Base-by-base conservation (phyloP, 2,329 filamentous ascomycete species). In the Fusarium newnesense region DNA sequence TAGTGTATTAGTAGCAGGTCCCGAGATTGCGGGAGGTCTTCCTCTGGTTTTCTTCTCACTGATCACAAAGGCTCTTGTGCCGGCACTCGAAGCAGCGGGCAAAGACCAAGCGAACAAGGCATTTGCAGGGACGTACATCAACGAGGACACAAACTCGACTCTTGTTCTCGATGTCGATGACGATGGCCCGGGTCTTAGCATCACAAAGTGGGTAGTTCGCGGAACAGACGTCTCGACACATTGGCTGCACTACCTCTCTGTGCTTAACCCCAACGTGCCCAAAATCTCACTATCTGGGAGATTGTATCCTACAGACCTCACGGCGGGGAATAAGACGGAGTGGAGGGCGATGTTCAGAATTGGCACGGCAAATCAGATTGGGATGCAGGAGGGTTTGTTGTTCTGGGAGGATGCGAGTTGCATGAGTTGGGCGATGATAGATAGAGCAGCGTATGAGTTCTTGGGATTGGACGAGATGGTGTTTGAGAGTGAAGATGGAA, bases 401-500 rank as follows among this genome's bases (percentile, higher is more conserved):
- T 62, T 62, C 18, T 69, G 67, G 67, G 40, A 46, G 8, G 67
- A 69, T 49, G 58, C 50, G 21, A 58, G 50, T 4, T 69, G 67
- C 16, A 24, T 42, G 11, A 46, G 64, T 16, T 69, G 67, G 67
- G 64, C 34, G 0, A 30, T 58, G 39, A 21, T 47, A 0, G 64
- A 69, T 30, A 46, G 67, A 47, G 64, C 58, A 0, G 64, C 56
- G 0, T 24, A 64, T 30, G 50, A 69, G 44, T 69, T 68, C 0
- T 9, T n/a, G 11, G 64, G 64, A 1, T 1, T 69, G 6, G 67
- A 68, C 26, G 64, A 63, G 39, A 21, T 69, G 43, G 37, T 69
- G 15, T 69, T 69, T 47, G 13, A 19, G 19, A 50, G 37, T 30
- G 42, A 67, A 11, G 28, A 16, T 1, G 64, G 64, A 7, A 52